Evolutionary conservation across 2,329 filamentous ascomycete species (phyloP), one percentile per base, ranked within the genome.

Genomic region (Monilinia polystroma): DNA sequence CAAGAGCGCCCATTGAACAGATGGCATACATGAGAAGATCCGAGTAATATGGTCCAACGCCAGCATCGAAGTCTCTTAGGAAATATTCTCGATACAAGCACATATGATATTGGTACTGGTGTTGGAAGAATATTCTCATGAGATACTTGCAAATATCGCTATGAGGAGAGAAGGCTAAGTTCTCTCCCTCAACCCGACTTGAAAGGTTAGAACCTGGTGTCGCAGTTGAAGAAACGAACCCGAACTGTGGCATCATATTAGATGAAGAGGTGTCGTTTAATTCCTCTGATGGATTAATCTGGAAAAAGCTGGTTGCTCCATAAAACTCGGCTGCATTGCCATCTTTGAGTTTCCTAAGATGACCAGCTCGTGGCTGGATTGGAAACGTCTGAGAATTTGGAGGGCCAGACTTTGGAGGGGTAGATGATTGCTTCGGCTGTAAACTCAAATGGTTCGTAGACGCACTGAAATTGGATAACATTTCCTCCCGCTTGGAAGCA

Each of bases 1-100:
- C 79, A n/a, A 82, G 75, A 18, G 82, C 81, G 0, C 80, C 81
- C n/a, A 82, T 75, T 4, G 82, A 77, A 71, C 82, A 83, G 20
- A 84, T 81, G 18, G 81, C 76, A 69, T 80, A 84, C 10, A 84
- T 75, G 7, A 84, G 76, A 16, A 81, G 73, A 63, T 83, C 81
- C 0, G 82, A 83, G 69, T 83, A 84, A 70, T 83, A 82, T 38
- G 77, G 79, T 0, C 82, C 82, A 1, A 72, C 76, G 0, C 80
- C 81, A 2, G 78, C 75, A 68, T 81, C 80, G 64, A 83, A 84
- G 69, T 83, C 82, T 41, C 82, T 74, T 12, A 84, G 72, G 67
- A 84, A 84, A 68, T 80, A 83, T 69, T 83, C 82, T 41, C 82
- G 77, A 67, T 84, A 83, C 2, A 84, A 75, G 66, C 80, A 79